A percentile compares a stretch with the other conserved stretches of the same genome.
Conservation (phyloP, 169 alveolate species). For the Plasmodium knowlesi region DNA sequence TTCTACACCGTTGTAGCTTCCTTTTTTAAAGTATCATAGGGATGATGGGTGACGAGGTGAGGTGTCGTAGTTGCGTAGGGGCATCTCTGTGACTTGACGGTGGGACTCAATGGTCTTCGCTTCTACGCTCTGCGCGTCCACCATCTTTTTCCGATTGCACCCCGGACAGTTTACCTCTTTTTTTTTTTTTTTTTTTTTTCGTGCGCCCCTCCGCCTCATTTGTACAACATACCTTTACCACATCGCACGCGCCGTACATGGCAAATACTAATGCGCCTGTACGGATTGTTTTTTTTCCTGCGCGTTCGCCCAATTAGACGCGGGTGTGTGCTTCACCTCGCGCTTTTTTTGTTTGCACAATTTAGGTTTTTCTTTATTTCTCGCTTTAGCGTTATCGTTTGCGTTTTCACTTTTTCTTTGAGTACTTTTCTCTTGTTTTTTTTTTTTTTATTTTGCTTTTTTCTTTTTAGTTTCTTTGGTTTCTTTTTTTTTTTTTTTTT, state of each 20-base stretch:
- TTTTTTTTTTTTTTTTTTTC: not conserved
- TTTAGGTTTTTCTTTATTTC: not conserved
- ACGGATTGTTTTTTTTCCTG: not conserved
- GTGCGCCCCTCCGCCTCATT: not conserved
- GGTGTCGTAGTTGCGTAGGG: not conserved
- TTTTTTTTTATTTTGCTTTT: not conserved
- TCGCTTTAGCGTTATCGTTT: not conserved
- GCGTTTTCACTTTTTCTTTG: not conserved
- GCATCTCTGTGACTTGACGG: too few species aligned
- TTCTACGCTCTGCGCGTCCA: not conserved
- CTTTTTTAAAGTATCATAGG: slow-evolving; percentile 24
- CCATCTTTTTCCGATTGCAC: not conserved
- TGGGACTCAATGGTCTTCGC: too few species aligned
- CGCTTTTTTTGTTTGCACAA: not conserved
- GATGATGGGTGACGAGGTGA: too few species aligned
- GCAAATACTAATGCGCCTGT: not conserved
- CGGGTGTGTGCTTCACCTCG: not conserved
- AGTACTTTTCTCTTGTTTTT: slow-evolving; percentile 4
- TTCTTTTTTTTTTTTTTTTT: slow-evolving; percentile 46
- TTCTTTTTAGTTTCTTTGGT: slow-evolving; percentile 6
- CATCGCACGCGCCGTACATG: not conserved
- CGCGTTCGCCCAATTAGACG: not conserved
- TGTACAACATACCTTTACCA: not conserved
- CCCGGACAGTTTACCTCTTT: not conserved
- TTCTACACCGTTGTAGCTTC: slow-evolving; percentile 21